A percentile compares a stretch with the other conserved stretches of the same genome.
Evolutionary conservation across 257 asterid species (phyloP).

Genomic region (Prunella vulgaris): DNA sequence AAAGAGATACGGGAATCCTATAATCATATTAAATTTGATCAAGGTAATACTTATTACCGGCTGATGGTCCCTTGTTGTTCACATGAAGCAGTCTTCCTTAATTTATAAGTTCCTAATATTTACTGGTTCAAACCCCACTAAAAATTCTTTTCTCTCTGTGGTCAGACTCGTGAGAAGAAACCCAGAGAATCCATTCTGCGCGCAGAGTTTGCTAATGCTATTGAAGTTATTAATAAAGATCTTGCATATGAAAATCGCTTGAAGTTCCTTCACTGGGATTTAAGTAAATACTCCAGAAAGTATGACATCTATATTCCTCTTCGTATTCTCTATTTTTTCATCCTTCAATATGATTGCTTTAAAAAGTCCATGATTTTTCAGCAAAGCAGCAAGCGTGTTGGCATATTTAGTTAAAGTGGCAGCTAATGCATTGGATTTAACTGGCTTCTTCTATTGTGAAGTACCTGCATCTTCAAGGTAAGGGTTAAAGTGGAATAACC

Average conservation of each 20-base stretch:
- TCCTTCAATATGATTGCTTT: slow-evolving; percentile 3
- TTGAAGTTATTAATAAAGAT: slow-evolving; percentile 66
- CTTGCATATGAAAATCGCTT: slow-evolving; percentile 56
- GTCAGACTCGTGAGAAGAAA: slow-evolving; percentile 86
- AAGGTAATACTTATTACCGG: slow-evolving; percentile 47
- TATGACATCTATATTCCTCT: slow-evolving; percentile 17
- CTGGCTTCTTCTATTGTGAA: slow-evolving; percentile 71
- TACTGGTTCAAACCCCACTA: not conserved
- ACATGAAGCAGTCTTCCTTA: slow-evolving; percentile 14
- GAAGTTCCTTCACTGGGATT: slow-evolving; percentile 96
- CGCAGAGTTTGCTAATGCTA: slow-evolving; percentile 78
- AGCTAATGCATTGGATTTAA: slow-evolving; percentile 60
- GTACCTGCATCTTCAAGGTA: slow-evolving; percentile 45
- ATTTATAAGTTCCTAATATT: not conserved
- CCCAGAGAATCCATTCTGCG: slow-evolving; percentile 90
- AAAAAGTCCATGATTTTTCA: slow-evolving; percentile 22
- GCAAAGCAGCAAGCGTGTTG: slow-evolving; percentile 67
- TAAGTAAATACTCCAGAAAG: slow-evolving; percentile 75
- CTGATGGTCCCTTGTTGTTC: slow-evolving; percentile 4
- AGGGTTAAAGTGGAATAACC: slow-evolving; percentile 22
- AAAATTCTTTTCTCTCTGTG: slow-evolving; percentile 8
- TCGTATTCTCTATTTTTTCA: not conserved
- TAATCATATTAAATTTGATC: slow-evolving; percentile 78
- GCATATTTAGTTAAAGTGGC: slow-evolving; percentile 67
- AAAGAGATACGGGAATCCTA: slow-evolving; percentile 90